These are phyloP conservation scores for Penicillium sp. DNA, from an alignment of 2,329 filamentous ascomycete species.

Conservation along the genomic window DNA sequence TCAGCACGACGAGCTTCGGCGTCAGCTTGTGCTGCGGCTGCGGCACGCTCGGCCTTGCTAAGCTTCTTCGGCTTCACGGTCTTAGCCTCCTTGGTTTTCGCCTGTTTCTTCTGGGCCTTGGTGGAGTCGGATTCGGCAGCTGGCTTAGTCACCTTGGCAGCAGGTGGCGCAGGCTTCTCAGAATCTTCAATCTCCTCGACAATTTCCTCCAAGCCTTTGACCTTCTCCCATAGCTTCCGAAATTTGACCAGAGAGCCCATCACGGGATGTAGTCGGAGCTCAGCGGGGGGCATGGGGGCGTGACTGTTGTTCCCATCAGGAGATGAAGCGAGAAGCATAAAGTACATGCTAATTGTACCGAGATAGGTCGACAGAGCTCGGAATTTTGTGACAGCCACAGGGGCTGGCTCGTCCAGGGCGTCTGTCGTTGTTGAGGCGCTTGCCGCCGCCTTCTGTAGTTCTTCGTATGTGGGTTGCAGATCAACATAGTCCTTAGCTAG, in stretches of 20 bases:
- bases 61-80: constrained; percentile 43
- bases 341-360: constrained; percentile 85
- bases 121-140: constrained; percentile 5
- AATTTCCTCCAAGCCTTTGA: constrained; percentile 65
- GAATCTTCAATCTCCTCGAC: constrained; percentile 38
- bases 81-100: constrained; percentile 39
- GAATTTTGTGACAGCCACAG: constrained; percentile 67
- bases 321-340: constrained; percentile 82
- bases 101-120: constrained; percentile 25
- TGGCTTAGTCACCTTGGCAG: constrained; percentile 17
- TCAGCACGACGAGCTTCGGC: constrained; percentile 54
- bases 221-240: constrained; percentile 73
- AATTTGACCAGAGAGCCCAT: constrained; percentile 82
- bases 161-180: constrained; percentile 21
- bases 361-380: constrained; percentile 82
- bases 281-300: constrained; percentile 67
- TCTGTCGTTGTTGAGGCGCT: constrained; percentile 50
- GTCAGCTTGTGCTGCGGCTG: constrained; percentile 54
- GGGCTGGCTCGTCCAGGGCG: constrained; percentile 35
- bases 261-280: constrained; percentile 83
- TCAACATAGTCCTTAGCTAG: constrained; percentile 74
- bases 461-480: constrained; percentile 62
- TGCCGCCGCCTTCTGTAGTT: constrained; percentile 58
- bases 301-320: constrained; percentile 55
- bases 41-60: constrained; percentile 50